Evolutionary conservation across 2,329 filamentous ascomycete genomes (phyloP).

Genomic region (Gremmenia infestans): DNA sequence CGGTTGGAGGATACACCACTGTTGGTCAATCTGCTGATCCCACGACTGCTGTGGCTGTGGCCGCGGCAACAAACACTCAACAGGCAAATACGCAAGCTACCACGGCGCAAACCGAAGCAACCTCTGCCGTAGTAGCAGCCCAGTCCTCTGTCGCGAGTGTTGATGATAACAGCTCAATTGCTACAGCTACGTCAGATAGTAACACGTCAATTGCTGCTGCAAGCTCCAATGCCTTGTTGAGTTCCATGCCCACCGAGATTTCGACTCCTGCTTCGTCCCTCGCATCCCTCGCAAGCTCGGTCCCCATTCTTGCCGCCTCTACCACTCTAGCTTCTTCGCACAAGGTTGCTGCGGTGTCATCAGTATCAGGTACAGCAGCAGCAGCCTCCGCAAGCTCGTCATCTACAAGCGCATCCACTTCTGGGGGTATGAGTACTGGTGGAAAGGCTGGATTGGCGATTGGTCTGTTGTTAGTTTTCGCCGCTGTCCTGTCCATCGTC

Average conservation of each 20-base stretch:
- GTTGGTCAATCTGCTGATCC: conserved; percentile 13
- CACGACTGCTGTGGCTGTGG: not conserved
- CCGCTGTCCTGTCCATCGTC: conserved; percentile 59
- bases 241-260: conserved; percentile 16
- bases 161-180: not conserved
- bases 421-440: conserved; percentile 36
- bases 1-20: conserved; percentile 44
- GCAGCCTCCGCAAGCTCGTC: conserved; percentile 1
- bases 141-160: not conserved
- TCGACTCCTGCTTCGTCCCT: conserved; percentile 7
- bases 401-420: conserved; percentile 6
- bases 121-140: not conserved
- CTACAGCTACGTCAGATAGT: not conserved
- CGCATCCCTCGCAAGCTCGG: conserved; percentile 6
- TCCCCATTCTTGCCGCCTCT: conserved; percentile 12
- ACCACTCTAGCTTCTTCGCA: not conserved
- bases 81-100: conserved; percentile 6
- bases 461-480: conserved; percentile 68
- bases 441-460: conserved; percentile 75
- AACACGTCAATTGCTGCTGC: conserved; percentile 1
- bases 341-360: conserved; percentile 4
- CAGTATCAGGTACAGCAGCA: conserved; percentile 6
- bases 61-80: not conserved
- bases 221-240: conserved; percentile 6
- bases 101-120: not conserved